Evolutionary conservation across 805 yeast genomes (phyloP).

Genomic region (Maudiozyma barnettii): DNA sequence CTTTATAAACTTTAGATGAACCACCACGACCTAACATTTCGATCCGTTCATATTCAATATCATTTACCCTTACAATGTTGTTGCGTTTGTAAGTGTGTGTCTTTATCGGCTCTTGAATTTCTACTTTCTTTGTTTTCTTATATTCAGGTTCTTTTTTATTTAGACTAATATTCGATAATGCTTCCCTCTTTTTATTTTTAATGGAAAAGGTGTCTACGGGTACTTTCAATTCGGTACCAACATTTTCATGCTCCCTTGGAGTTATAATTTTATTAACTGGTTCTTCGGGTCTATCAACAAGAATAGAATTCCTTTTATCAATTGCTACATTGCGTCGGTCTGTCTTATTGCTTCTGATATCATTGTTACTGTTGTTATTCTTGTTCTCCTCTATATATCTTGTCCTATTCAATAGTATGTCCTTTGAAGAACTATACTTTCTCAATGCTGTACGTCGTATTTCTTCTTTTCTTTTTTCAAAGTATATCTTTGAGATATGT

Average conservation of each 20-base stretch:
- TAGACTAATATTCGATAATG: conserved; percentile 20
- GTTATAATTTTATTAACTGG: not conserved
- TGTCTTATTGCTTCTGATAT: not conserved
- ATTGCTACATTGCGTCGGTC: not conserved
- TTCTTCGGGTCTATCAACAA: not conserved
- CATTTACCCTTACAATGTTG: conserved; percentile 39
- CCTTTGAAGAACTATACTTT: conserved; percentile 11
- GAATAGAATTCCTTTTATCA: no score
- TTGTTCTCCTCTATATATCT: not conserved
- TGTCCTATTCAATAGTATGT: not conserved
- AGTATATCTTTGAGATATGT: conserved; percentile 28
- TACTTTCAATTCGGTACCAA: not conserved
- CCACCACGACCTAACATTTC: conserved; percentile 89
- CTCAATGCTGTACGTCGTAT: conserved; percentile 25
- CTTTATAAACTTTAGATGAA: conserved; percentile 81
- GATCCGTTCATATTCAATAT: conserved; percentile 55
- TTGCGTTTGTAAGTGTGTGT: conserved; percentile 7
- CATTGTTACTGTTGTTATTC: not conserved
- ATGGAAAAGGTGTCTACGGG: not conserved
- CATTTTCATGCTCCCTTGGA: not conserved
- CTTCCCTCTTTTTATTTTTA: conserved; percentile 17
- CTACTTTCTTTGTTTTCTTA: conserved; percentile 10
- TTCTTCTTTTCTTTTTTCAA: conserved; percentile 31
- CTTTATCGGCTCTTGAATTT: conserved; percentile 12
- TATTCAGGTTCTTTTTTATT: conserved; percentile 10